These are phyloP conservation scores for Pachyrhizus erosus DNA, from an alignment of 306 rosid species.

Conservation along the genomic window DNA sequence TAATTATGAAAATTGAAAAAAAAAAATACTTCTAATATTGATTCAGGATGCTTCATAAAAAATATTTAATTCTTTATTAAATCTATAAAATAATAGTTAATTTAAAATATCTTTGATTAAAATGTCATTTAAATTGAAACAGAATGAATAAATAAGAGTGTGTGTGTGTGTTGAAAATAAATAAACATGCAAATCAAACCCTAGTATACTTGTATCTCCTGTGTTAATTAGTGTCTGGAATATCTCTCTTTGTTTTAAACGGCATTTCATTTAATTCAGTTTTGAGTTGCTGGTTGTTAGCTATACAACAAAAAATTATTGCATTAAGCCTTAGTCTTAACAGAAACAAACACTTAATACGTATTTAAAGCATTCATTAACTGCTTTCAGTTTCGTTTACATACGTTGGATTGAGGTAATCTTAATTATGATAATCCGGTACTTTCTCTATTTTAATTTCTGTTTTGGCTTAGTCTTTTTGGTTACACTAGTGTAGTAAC, in stretches of 20 bases:
- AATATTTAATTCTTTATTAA: no score
- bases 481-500: no score
- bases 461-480: no score
- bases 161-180: background rate
- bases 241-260: background rate
- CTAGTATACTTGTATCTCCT: background rate
- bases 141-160: no score
- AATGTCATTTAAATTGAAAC: no score
- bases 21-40: no score
- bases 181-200: background rate
- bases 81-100: no score
- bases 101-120: no score
- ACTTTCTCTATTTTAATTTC: background rate
- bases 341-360: conserved; percentile 7
- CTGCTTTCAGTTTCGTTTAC: background rate
- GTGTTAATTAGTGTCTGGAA: background rate
- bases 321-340: background rate
- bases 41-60: no score
- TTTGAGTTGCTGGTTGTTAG: conserved; percentile 12
- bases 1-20: no score
- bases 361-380: conserved; percentile 6
- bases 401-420: background rate
- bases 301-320: background rate
- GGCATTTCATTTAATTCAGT: conserved; percentile 1
- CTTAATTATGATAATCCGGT: background rate